Evolutionary conservation across 352 stramenopile genomes (phyloP), one percentile per base, ranked within the genome.

Genomic region (Elongisporangium senticosum): DNA sequence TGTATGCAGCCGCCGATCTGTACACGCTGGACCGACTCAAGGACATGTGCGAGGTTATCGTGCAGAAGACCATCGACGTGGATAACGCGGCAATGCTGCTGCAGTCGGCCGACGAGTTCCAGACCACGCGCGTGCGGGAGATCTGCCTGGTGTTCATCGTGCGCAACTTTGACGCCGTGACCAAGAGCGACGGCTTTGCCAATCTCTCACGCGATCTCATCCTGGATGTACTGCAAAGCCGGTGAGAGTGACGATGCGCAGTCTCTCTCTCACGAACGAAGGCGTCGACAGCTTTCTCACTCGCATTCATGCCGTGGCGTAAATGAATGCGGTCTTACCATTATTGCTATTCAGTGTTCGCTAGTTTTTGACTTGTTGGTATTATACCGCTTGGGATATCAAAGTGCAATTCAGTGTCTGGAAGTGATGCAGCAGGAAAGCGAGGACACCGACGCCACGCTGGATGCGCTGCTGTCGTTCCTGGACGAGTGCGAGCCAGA

Each of bases 21-120:
- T 99, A 99, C 68, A 96, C 93, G 50, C 72, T 99, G 43, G 93
- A 98, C 59, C 87, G 93, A 0, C 75, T 99, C 54, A 96, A 98
- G 51, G 90, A 90, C 2, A 70, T 97, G 7, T 97, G 89, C 55
- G 89, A 97, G 70, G 80, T 93, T 58, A 79, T 95, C 47, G 85
- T 96, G 43, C 89, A 96, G 65, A 96, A 96, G 66, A 89, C 83
- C 54, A 91, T 97, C 39, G 83, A 69, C 19, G 74, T 93, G 40
- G 87, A 96, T 19, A 97, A 97, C 50, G 84, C 88, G 2, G 84
- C 86, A n/a, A 56, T 69, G 22, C 69, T 96, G 14, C 87, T 97
- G 39, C 86, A 95, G 62, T 83, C 77, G 20, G 87, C 88, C 5
- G 87, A 97, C 48, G 88, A 95, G 21, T 72, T 96, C 43, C 84